Percentiles rank a stretch among this genome's conserved stretches.
These are phyloP conservation scores for Auriculariales sp. DNA, from an alignment of 768 basidiomycete genomes.

Conservation along the genomic window DNA sequence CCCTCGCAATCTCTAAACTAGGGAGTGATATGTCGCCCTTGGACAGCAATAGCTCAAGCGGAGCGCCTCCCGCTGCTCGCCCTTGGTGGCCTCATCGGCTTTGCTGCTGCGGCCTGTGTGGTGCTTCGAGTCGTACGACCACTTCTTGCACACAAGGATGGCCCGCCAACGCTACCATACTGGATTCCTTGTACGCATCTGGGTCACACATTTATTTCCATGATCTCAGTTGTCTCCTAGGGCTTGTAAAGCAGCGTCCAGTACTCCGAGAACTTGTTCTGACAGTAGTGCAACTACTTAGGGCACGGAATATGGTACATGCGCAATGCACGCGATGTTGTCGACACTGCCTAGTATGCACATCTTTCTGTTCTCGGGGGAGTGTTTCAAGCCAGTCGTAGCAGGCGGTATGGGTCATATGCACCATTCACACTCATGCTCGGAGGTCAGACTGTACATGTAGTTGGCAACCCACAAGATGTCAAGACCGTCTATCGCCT, in stretches of 20 bases:
- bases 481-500: neutral
- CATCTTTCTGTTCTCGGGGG: neutral
- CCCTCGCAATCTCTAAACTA: too few relatives aligned
- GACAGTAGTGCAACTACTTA: neutral
- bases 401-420: neutral
- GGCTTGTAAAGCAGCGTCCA: neutral
- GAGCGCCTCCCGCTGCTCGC: too few relatives aligned
- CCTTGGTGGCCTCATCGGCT: too few relatives aligned
- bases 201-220: neutral
- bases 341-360: neutral
- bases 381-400: neutral
- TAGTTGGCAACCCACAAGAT: neutral
- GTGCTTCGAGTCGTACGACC: neutral
- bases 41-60: too few relatives aligned
- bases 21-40: too few relatives aligned
- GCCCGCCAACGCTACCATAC: neutral
- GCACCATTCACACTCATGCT: neutral
- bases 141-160: neutral
- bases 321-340: neutral
- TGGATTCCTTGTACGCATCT: neutral
- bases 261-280: neutral
- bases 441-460: neutral
- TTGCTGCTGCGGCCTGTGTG: too few relatives aligned
- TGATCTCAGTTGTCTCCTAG: neutral
- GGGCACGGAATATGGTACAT: neutral